Base-by-base conservation (phyloP, 352 stramenopile species). In the Pythium aquatile region DNA sequence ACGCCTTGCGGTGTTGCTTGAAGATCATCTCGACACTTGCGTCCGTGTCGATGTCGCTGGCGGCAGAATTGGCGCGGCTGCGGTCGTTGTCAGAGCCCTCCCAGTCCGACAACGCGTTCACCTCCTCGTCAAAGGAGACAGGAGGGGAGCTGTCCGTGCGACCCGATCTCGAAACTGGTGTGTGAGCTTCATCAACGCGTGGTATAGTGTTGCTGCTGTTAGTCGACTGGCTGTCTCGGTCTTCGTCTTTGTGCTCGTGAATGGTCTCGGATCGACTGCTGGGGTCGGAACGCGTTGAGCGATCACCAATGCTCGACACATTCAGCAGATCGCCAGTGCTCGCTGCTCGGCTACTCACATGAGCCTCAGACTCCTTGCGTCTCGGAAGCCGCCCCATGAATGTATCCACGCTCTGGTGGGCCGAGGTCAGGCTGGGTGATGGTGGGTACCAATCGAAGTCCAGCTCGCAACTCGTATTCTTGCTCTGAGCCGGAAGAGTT, bases 361-460 rank as follows among this genome's bases (percentile, higher is more conserved):
- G 14, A 5, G 52, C 32, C 16, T 70, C 64, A 0, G 64, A 70
- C 29, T 63, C 40, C 8, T 33, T 51, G 24, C 52, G 52, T 32
- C 14, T 14, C 11, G 53, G 53, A 5, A 42, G 9, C 9, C 53
- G 64, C 2, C 64, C 64, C 64, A 70, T 70, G 58, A 70, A 66
- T 9, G 64, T 70, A 44, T 70, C 58, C 33, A 70, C 13, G 6
- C 42, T 62, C 7, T 30, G 29, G 17, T 62, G 17, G 0, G 14
- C 17, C 1, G 51, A 66, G 1, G 58, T 57, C 64, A 66, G 40
- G 28, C 37, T 66, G 0, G 64, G 64, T 14, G 51, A 63, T 7
- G 57, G 47, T 9, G 24, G 56, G 24, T 61, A 69, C 57, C 64
- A 64, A 39, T 69, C 64, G 30, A 49, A 61, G 13, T 70, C 64